Conservation (phyloP, 1,139 yeast genomes). For the Williopsis jadinii region DNA sequence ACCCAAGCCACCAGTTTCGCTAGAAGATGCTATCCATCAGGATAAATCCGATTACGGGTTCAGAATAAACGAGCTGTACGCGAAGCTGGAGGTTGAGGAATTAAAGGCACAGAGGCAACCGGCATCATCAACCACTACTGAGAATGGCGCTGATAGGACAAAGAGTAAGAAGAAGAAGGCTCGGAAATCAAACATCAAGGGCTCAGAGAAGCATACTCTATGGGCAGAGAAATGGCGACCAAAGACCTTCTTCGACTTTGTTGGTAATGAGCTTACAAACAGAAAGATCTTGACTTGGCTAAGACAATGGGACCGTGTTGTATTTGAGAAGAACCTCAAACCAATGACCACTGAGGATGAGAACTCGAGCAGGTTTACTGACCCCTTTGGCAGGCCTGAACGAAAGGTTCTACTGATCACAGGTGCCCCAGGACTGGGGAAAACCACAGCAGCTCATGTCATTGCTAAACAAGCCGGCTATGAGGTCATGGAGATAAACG, state of each 20-base stretch:
- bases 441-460: constrained; percentile 83
- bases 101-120: constrained; percentile 5
- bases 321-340: constrained; percentile 36
- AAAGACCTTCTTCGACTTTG: constrained; percentile 56
- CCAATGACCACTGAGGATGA: constrained; percentile 12
- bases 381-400: constrained; percentile 65
- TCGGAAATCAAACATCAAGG: constrained; percentile 5
- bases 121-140: background rate
- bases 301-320: constrained; percentile 69
- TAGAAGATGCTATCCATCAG: background rate
- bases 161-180: constrained; percentile 4
- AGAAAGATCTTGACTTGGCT: constrained; percentile 73
- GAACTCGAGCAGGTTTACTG: constrained; percentile 24
- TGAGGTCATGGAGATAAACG: constrained; percentile 77
- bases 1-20: constrained; percentile 1
- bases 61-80: constrained; percentile 28
- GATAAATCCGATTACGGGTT: constrained; percentile 25
- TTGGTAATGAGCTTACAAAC: constrained; percentile 78
- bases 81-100: constrained; percentile 23
- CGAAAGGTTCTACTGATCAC: constrained; percentile 64
- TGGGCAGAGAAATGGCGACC: constrained; percentile 92
- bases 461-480: constrained; percentile 81
- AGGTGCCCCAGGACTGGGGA: constrained; percentile 97
- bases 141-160: background rate
- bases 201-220: constrained; percentile 20